A percentile compares a stretch with the other conserved stretches of the same genome.
Conservation (phyloP, 768 basidiomycete species). For the Calocera viscosa region DNA sequence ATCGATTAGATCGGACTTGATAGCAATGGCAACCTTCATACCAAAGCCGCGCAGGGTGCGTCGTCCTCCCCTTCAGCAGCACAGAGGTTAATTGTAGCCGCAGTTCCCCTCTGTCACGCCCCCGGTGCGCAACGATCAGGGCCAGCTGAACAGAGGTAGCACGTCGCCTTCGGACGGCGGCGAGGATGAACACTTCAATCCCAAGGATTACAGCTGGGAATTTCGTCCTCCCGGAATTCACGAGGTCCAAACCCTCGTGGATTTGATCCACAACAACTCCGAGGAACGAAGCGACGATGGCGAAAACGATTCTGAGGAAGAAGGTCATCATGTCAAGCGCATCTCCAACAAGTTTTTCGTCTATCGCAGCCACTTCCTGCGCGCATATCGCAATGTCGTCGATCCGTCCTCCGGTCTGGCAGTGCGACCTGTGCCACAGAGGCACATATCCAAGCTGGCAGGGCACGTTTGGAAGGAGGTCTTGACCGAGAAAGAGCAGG, state of each 20-base stretch:
- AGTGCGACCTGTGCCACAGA: not conserved
- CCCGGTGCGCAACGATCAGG: not conserved
- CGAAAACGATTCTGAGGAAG: not conserved
- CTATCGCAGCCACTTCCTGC: not conserved
- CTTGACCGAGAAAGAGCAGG: not conserved
- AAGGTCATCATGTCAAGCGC: not conserved
- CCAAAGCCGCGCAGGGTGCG: not conserved
- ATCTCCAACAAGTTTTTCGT: conserved; percentile 5
- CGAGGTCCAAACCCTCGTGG: not conserved
- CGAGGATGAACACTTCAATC: not conserved
- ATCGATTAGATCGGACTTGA: not conserved
- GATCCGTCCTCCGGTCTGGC: not conserved
- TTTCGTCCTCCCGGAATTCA: not conserved
- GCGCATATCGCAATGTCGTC: conserved; percentile 4
- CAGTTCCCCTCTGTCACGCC: not conserved
- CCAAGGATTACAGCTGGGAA: not conserved
- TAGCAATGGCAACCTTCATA: not conserved
- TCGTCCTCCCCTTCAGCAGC: not conserved
- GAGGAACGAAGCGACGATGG: not conserved
- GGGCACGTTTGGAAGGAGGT: conserved; percentile 2
- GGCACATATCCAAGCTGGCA: not conserved
- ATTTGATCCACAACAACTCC: not conserved
- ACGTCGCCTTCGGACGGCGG: not conserved
- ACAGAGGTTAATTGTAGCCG: not conserved
- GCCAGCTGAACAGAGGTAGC: not conserved